phyloP scores from a whole-genome alignment of 495 filamentous ascomycete genomes.

The Neurospora terricola region DNA sequence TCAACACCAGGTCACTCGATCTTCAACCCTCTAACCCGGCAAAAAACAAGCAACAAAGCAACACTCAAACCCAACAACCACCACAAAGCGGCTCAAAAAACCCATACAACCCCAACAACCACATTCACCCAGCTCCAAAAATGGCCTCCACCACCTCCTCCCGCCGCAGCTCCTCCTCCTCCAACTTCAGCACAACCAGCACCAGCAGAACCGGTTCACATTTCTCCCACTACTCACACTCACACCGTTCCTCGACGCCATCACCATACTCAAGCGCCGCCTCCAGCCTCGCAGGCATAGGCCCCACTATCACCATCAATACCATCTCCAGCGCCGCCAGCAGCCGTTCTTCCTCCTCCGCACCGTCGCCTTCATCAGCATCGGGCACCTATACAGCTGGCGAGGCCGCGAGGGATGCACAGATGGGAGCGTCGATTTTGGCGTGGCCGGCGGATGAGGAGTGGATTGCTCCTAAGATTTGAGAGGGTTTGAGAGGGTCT shows the following conservation, averaged over 20 bases:
- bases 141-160: not conserved
- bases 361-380: not conserved
- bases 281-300: not conserved
- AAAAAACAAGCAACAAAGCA: not conserved
- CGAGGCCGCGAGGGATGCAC: constrained; percentile 17
- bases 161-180: not conserved
- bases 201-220: not conserved
- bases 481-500: not conserved
- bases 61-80: not conserved
- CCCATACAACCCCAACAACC: not conserved
- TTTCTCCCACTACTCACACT: not conserved
- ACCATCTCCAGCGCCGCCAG: not conserved
- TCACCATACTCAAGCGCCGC: not conserved
- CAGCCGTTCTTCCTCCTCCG: not conserved
- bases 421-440: constrained; percentile 16
- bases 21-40: not conserved
- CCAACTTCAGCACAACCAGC: not conserved
- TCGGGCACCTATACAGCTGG: constrained; percentile 12
- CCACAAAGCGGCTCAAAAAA: not conserved
- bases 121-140: not conserved
- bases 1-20: not conserved
- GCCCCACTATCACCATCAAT: not conserved
- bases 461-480: constrained; percentile 8
- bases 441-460: constrained; percentile 21
- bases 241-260: not conserved